Conservation (phyloP, 495 filamentous ascomycete species). For the Lindgomyces ingoldianus region DNA sequence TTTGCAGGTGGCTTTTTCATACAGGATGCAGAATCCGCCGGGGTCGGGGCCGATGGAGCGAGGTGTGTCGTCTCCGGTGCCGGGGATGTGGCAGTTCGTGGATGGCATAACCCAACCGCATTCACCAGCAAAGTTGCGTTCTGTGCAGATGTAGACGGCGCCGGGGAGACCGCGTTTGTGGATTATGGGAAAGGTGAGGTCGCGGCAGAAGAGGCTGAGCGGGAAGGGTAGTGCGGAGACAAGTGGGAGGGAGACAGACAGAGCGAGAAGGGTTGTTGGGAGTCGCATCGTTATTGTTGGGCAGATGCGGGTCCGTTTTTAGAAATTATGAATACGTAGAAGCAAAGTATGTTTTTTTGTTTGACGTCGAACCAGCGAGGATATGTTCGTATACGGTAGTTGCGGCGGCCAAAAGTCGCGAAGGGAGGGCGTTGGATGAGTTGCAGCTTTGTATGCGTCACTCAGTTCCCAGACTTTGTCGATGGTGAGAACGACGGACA, state of each 20-base stretch:
- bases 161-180: constrained; percentile 22
- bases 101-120: constrained; percentile 17
- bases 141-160: constrained; percentile 31
- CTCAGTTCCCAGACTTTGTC: not conserved
- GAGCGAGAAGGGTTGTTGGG: not conserved
- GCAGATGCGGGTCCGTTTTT: too few species aligned
- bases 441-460: not conserved
- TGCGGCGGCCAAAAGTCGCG: not conserved
- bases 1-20: not conserved
- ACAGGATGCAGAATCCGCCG: constrained; percentile 25
- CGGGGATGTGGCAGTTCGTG: constrained; percentile 14
- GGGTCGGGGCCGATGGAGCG: constrained; percentile 30
- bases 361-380: not conserved
- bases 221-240: not conserved
- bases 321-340: constrained; percentile 13
- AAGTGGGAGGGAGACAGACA: not conserved
- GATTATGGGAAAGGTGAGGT: not conserved
- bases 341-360: not conserved
- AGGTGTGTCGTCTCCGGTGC: constrained; percentile 3
- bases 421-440: not conserved
- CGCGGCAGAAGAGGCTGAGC: not conserved
- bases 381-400: not conserved
- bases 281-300: not conserved
- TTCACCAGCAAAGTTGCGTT: constrained; percentile 19
- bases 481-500: not conserved